These are phyloP conservation scores for Lactarius indigo DNA, from an alignment of 768 basidiomycete species.

Conservation along the genomic window DNA sequence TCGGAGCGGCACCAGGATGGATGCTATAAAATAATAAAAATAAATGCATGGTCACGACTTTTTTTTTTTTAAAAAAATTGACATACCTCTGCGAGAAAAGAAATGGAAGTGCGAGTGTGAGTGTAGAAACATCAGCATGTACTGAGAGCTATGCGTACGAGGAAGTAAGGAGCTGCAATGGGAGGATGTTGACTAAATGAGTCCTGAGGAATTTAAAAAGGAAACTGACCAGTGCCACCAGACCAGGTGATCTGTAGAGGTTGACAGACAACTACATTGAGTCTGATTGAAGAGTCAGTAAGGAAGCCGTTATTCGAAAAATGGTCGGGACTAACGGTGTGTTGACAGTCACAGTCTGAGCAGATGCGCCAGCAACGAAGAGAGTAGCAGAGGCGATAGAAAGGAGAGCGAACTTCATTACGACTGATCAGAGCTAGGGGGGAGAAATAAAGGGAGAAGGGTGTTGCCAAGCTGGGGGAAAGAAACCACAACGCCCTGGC, in stretches of 20 bases:
- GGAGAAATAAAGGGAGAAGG: slow-evolving; percentile 28
- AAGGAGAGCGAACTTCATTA: slow-evolving; percentile 46
- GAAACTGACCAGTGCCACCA: slow-evolving; percentile 45
- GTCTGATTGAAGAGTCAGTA: slow-evolving; percentile 32
- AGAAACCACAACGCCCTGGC: slow-evolving; percentile 23
- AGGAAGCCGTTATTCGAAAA: slow-evolving; percentile 9
- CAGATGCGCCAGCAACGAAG: slow-evolving; percentile 41
- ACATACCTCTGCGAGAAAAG: slow-evolving; percentile 38
- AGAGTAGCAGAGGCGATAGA: slow-evolving; percentile 41
- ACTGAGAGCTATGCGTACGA: slow-evolving; percentile 45
- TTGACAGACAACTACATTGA: slow-evolving; percentile 51
- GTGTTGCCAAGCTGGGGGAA: slow-evolving; percentile 31
- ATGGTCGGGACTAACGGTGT: slow-evolving; percentile 57
- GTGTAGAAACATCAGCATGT: neutral
- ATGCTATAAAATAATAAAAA: slow-evolving; percentile 39
- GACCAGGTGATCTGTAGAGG: slow-evolving; percentile 52
- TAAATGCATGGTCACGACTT: neutral
- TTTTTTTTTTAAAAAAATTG: neutral
- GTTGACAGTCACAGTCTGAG: slow-evolving; percentile 51
- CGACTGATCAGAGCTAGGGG: slow-evolving; percentile 27
- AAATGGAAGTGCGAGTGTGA: neutral
- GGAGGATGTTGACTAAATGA: slow-evolving; percentile 16
- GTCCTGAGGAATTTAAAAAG: neutral
- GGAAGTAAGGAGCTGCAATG: slow-evolving; percentile 52
- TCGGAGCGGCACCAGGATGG: slow-evolving; percentile 47